phyloP scores from a whole-genome alignment of 2,329 filamentous ascomycete genomes.

The Myrmaecium sp. region DNA sequence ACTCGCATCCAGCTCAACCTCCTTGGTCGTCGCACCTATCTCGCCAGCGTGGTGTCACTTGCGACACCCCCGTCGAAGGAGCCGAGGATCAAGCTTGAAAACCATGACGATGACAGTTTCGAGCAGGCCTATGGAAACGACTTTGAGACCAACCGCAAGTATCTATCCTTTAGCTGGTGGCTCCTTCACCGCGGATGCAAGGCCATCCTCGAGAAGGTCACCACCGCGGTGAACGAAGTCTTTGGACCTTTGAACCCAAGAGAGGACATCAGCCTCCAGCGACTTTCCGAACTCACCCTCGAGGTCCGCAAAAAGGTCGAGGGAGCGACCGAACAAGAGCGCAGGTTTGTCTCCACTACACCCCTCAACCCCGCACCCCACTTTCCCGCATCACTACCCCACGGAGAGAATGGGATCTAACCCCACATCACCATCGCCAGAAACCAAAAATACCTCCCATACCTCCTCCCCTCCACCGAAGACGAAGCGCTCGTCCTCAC shows the following conservation, averaged over 20 bases:
- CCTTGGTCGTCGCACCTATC: slow-evolving; percentile 83
- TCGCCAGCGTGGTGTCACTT: slow-evolving; percentile 85
- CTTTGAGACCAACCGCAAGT: slow-evolving; percentile 89
- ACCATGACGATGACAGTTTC: slow-evolving; percentile 75
- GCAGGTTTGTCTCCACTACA: slow-evolving; percentile 27
- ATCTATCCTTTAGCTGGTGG: slow-evolving; percentile 97
- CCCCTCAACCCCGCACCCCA: not conserved
- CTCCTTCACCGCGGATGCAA: slow-evolving; percentile 80
- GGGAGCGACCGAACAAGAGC: slow-evolving; percentile 48
- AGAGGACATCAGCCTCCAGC: slow-evolving; percentile 69
- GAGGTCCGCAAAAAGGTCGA: slow-evolving; percentile 77
- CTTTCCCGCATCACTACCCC: slow-evolving; percentile 1
- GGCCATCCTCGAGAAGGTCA: slow-evolving; percentile 64
- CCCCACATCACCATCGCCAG: slow-evolving; percentile 13
- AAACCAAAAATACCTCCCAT: slow-evolving; percentile 58
- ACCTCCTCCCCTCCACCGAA: slow-evolving; percentile 61
- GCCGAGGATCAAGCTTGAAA: slow-evolving; percentile 73
- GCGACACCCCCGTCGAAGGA: slow-evolving; percentile 54
- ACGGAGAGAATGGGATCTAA: no score
- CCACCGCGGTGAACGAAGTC: slow-evolving; percentile 70
- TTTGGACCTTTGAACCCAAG: slow-evolving; percentile 81
- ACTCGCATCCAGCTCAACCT: slow-evolving; percentile 94
- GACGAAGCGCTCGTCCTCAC: slow-evolving; percentile 71
- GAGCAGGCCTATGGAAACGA: slow-evolving; percentile 79
- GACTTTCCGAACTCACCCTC: slow-evolving; percentile 62